Evolutionary conservation across 129 eudicot genomes (phyloP).

Genomic region (Pulicaria dysenterica): DNA sequence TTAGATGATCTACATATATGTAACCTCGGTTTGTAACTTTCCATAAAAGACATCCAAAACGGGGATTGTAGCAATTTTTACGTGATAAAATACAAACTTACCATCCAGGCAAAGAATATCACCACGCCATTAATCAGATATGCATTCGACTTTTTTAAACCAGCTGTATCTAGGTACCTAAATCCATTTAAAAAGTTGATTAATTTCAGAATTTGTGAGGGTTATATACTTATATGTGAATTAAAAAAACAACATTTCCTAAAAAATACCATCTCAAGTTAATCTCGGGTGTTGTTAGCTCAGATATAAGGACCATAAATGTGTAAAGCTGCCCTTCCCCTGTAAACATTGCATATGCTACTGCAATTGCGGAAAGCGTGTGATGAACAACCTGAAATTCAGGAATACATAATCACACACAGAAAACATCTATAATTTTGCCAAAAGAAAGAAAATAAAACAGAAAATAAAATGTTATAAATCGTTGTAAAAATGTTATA

Average conservation of each 20-base stretch:
- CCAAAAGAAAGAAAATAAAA: no score
- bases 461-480: no score
- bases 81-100: conserved; percentile 47
- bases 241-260: not conserved
- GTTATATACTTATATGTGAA: conserved; percentile 1
- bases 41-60: not conserved
- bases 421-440: not conserved
- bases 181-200: conserved; percentile 15
- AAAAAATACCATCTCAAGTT: conserved; percentile 79
- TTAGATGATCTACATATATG: not conserved
- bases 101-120: conserved; percentile 81
- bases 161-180: conserved; percentile 93
- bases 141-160: conserved; percentile 68
- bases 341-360: conserved; percentile 73
- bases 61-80: not conserved
- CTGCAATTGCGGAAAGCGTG: conserved; percentile 70
- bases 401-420: not conserved
- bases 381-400: conserved; percentile 83
- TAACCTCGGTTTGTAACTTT: not conserved
- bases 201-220: not conserved
- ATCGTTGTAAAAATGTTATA: not conserved
- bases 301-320: conserved; percentile 82
- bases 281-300: conserved; percentile 84
- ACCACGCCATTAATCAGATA: conserved; percentile 76
- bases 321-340: conserved; percentile 88